Evolutionary conservation across 1,284 basidiomycete genomes (phyloP), one percentile per base, ranked within the genome.

Genomic region (Malassezia restricta): DNA sequence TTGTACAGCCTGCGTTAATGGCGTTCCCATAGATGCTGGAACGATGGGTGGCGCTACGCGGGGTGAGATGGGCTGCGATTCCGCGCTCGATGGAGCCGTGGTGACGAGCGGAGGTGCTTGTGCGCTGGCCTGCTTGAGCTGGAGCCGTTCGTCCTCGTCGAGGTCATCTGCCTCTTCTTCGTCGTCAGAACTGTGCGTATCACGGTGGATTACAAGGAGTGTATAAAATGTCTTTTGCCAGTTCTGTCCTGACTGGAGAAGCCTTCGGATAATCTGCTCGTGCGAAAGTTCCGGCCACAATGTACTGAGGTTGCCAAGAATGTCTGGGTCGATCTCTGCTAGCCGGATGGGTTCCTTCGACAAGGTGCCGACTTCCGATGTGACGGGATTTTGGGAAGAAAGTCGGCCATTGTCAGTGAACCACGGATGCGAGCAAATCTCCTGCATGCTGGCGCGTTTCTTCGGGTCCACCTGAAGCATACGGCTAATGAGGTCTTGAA

Each of bases 361-460:
- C 39, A 67, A 43, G 35, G 45, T 55, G 24, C 64, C 61, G 31
- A 64, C 45, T 43, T 56, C 59, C 8, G 63, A 63, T n/a, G 57
- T 55, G 30, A 69, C 68, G 3, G 69, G 68, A 54, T 72, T 72
- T 40, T 42, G 29, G 17, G 59, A 59, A 5, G 65, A 64, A 43
- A 64, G 58, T 1, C 50, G 43, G 43, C 84, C 72, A 76, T 76
- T 45, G 82, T 78, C 49, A 81, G 79, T 79, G 75, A 89, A 94
- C 81, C 94, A 98, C 1, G 89, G 87, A 71, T 96, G 92, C 3
- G 70, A 67, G 64, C 87, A 78, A 63, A 99, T 90, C 54, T 90
- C 83, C 14, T 81, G 74, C 80, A 96, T 90, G 0, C 84, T 86
- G 64, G 96, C 92, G 32, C 94, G 81, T 67, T 80, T 80, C 56